These are phyloP conservation scores for Suillus placidus DNA, from an alignment of 768 basidiomycete species.

Conservation along the genomic window DNA sequence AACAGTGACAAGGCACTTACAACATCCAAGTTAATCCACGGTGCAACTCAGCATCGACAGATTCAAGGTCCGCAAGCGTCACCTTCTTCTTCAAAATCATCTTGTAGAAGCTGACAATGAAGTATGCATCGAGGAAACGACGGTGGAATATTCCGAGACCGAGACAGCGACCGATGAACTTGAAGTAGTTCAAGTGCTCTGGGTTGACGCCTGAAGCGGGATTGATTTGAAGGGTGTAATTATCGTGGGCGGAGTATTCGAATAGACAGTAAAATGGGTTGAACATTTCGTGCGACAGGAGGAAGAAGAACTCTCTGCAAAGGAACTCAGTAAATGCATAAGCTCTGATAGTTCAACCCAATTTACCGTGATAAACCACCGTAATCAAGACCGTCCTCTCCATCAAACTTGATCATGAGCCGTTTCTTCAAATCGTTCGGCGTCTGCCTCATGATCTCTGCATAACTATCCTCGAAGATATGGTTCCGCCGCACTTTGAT, in stretches of 20 bases:
- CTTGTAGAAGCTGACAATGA: constrained; percentile 99
- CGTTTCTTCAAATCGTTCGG: constrained; percentile 98
- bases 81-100: constrained; percentile 99
- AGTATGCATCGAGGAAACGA: constrained; percentile 98
- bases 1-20: constrained; percentile 48
- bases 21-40: constrained; percentile 99
- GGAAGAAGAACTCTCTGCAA: constrained; percentile 97
- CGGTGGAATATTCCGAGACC: constrained; percentile 99
- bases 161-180: constrained; percentile 96
- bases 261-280: constrained; percentile 99
- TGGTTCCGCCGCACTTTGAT: constrained; percentile 98
- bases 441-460: constrained; percentile 99
- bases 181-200: constrained; percentile 99
- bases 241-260: constrained; percentile 99
- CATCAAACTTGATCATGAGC: constrained; percentile 99
- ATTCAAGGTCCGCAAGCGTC: constrained; percentile 89
- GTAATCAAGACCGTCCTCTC: constrained; percentile 98
- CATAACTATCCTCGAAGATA: constrained; percentile 99
- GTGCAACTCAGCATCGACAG: constrained; percentile 93
- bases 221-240: constrained; percentile 99
- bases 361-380: constrained; percentile 93
- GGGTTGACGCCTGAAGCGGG: constrained; percentile 98
- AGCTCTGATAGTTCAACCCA: not conserved
- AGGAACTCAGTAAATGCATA: constrained; percentile 14
- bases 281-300: constrained; percentile 99